phyloP scores from a whole-genome alignment of 2,329 filamentous ascomycete genomes.

The Pseudogymnoascus sp. region DNA sequence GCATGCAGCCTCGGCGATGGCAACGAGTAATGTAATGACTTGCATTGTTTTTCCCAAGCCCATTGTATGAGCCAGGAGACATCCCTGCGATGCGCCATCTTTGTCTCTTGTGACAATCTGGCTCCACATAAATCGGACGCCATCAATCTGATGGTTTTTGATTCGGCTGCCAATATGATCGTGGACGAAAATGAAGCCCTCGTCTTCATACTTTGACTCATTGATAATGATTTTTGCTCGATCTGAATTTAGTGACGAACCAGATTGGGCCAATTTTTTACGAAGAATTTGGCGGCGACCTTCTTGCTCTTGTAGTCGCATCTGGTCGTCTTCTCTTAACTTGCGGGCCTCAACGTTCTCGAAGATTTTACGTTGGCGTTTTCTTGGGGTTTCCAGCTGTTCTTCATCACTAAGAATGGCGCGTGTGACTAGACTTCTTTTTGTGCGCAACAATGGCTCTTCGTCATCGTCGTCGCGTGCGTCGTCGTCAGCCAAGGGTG shows the following conservation, averaged over 20 bases:
- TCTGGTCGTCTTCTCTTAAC: slow-evolving; percentile 48
- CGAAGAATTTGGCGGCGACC: slow-evolving; percentile 43
- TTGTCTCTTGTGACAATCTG: slow-evolving; percentile 58
- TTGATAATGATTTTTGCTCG: slow-evolving; percentile 56
- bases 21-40: slow-evolving; percentile 73
- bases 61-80: slow-evolving; percentile 83
- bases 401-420: slow-evolving; percentile 8
- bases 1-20: slow-evolving; percentile 59
- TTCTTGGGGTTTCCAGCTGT: slow-evolving; percentile 19
- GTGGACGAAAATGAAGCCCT: slow-evolving; percentile 59
- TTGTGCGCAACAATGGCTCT: slow-evolving; percentile 19
- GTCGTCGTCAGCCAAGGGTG: slow-evolving; percentile 18
- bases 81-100: slow-evolving; percentile 54
- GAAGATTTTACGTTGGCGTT: slow-evolving; percentile 36
- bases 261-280: slow-evolving; percentile 39
- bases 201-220: slow-evolving; percentile 52
- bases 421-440: neutral
- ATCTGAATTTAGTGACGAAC: slow-evolving; percentile 38
- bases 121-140: slow-evolving; percentile 84
- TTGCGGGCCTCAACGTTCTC: slow-evolving; percentile 40
- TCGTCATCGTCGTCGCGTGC: slow-evolving; percentile 24
- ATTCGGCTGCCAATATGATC: slow-evolving; percentile 57
- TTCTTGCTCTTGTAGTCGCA: slow-evolving; percentile 49
- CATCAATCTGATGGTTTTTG: slow-evolving; percentile 73
- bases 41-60: slow-evolving; percentile 92